Conservation (phyloP, 108 stramenopile species). For the Skeletonema grethae region DNA sequence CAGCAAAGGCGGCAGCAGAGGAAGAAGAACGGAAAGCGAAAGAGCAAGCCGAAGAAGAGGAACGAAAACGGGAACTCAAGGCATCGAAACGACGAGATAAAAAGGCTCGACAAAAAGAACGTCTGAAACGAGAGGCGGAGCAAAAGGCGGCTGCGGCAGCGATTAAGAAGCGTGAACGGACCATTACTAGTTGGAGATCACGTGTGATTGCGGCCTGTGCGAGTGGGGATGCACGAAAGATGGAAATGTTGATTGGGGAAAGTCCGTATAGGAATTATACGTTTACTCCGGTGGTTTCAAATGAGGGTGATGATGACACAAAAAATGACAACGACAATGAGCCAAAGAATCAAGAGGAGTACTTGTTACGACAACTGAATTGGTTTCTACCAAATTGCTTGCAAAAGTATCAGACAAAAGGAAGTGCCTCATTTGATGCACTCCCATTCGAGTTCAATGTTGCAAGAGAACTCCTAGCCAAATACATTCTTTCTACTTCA, state of each 20-base stretch:
- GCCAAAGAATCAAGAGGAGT: constrained; percentile 31
- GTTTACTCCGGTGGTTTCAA: constrained; percentile 2
- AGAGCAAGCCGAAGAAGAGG: constrained; percentile 63
- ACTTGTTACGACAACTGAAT: constrained; percentile 31
- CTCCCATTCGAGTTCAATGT: constrained; percentile 26
- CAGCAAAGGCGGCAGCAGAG: not conserved
- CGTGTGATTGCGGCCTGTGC: constrained; percentile 75
- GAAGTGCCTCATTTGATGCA: not conserved
- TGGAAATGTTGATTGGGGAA: constrained; percentile 65
- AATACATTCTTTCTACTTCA: constrained; percentile 25
- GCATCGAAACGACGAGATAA: constrained; percentile 76
- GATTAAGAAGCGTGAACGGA: constrained; percentile 71
- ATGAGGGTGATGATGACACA: not conserved
- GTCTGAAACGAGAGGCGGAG: constrained; percentile 66
- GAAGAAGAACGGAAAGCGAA: constrained; percentile 7
- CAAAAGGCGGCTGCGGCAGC: constrained; percentile 68
- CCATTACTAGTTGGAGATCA: constrained; percentile 66
- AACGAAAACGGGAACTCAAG: constrained; percentile 45
- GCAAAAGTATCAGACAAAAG: constrained; percentile 30
- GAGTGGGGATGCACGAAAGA: constrained; percentile 53
- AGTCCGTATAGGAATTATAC: constrained; percentile 53
- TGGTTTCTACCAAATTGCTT: constrained; percentile 47
- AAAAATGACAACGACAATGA: constrained; percentile 9
- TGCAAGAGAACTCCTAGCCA: constrained; percentile 38
- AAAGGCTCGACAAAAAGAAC: constrained; percentile 70